Evolutionary conservation across 805 yeast genomes (phyloP), one percentile per base, ranked within the genome.

Genomic region (Millerago galiae): DNA sequence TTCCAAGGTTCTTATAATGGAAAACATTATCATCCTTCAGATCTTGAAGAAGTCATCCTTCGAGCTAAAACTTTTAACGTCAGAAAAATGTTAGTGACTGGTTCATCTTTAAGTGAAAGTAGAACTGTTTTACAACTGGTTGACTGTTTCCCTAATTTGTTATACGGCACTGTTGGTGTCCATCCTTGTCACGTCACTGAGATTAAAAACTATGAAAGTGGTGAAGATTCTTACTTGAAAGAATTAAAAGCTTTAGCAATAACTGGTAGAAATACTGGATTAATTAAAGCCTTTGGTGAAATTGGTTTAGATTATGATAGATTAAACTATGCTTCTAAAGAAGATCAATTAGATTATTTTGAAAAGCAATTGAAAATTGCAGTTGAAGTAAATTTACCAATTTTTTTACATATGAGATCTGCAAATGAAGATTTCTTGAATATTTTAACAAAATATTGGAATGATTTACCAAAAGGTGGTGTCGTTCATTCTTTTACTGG

Each of bases 401-500:
- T 91, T 40, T 93, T 93, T 54, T 66, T 93, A 39, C 99, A 93
- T 58, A 88, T 90, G 84, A 72, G 99, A 52, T 80, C 77, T 39
- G 86, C 95, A 8, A 79, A 83, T 50, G 81, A 76, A 37, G 99
- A 93, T 63, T 91, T 93, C 52, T 63, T 82, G 1, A 56, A 60
- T 0, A 75, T 83, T 5, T 54, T 93, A 14, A 60, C 64, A 36
- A 95, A 93, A 2, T 86, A 77, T 53, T 41, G 50, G 35, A 34
- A 51, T 3, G 30, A 43, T 25, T 40, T 56, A n/a, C 50, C 51
- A 11, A 53, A 76, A 35, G 50, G 52, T 33, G 91, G 93, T n/a
- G 91, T 93, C 7, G 91, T 93, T 2, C 99, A 93, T 61, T 90
- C 98, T 1, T 93, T 91, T 61, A 91, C 99, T 0, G 99, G 97